Percentiles rank a stretch among this genome's conserved stretches.
Conservation (phyloP, 371 early-diverging fungal genomes). For the Capniomyces stellatus region DNA sequence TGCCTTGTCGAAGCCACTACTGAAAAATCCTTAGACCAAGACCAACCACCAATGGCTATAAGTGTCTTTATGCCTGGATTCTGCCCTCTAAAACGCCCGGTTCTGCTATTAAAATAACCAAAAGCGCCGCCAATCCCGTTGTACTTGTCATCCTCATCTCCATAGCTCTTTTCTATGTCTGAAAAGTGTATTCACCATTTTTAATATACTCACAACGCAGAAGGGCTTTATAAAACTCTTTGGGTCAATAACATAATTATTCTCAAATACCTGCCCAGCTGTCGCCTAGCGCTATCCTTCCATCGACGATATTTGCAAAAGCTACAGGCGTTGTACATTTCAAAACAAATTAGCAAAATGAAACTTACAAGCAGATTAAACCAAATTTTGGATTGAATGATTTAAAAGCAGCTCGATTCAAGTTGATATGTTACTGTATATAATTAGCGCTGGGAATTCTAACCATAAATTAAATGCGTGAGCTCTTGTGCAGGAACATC, state of each 20-base stretch:
- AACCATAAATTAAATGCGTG: constrained; percentile 57
- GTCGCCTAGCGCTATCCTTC: constrained; percentile 46
- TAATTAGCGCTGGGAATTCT: neutral
- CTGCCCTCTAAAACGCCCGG: constrained; percentile 59
- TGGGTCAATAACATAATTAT: no score
- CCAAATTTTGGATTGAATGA: neutral
- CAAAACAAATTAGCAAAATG: neutral
- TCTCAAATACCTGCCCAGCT: constrained; percentile 46
- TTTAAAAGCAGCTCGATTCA: neutral
- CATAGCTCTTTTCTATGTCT: constrained; percentile 39
- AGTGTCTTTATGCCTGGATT: constrained; percentile 45
- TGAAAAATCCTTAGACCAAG: constrained; percentile 67
- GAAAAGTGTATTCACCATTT: neutral
- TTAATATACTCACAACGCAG: no score
- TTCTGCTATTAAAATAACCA: constrained; percentile 46
- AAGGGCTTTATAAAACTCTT: no score
- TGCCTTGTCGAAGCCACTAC: constrained; percentile 31
- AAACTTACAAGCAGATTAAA: no score
- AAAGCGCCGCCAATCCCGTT: constrained; percentile 37
- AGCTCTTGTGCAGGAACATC: constrained; percentile 44
- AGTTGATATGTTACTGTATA: neutral
- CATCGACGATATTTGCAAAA: constrained; percentile 60
- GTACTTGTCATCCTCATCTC: constrained; percentile 30
- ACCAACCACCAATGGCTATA: constrained; percentile 78
- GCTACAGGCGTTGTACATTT: constrained; percentile 15